phyloP scores from a whole-genome alignment of 176 grass and related monocot genomes.

The Avena atlantica region DNA sequence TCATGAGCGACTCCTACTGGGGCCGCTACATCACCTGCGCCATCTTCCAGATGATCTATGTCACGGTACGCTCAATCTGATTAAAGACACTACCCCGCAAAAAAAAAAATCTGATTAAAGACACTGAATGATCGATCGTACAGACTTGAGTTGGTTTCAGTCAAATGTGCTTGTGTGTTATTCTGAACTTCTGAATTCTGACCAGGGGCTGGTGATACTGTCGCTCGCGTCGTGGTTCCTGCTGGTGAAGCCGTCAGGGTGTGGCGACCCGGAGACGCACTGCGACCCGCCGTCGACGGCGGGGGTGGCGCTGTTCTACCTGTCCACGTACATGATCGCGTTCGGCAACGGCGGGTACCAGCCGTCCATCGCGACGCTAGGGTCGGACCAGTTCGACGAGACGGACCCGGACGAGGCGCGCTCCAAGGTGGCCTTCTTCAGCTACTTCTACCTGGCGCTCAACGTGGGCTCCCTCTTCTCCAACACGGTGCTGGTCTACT shows the following conservation, averaged over 20 bases:
- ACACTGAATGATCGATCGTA: neutral
- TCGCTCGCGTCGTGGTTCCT: constrained; percentile 75
- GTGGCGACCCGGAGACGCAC: constrained; percentile 49
- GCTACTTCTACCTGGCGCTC: constrained; percentile 91
- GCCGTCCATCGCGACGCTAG: constrained; percentile 81
- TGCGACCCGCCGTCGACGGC: constrained; percentile 60
- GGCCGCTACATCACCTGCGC: constrained; percentile 83
- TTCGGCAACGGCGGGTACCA: constrained; percentile 93
- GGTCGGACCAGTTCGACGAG: constrained; percentile 91
- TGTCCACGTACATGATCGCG: constrained; percentile 85
- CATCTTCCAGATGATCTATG: constrained; percentile 85
- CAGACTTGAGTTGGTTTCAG: neutral
- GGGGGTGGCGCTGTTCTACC: constrained; percentile 67
- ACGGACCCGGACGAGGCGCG: constrained; percentile 60
- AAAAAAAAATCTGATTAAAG: no score
- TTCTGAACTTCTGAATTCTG: neutral
- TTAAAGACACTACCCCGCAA: neutral
- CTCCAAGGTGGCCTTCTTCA: constrained; percentile 89
- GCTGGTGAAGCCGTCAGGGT: constrained; percentile 74
- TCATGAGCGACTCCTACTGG: constrained; percentile 92
- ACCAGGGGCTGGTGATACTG: constrained; percentile 66
- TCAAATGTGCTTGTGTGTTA: neutral
- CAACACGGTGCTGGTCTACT: constrained; percentile 84
- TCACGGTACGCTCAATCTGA: constrained; percentile 45
- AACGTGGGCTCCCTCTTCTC: constrained; percentile 80